These are phyloP conservation scores for Meripilus lineatus DNA, from an alignment of 1,284 basidiomycete genomes.

Conservation along the genomic window DNA sequence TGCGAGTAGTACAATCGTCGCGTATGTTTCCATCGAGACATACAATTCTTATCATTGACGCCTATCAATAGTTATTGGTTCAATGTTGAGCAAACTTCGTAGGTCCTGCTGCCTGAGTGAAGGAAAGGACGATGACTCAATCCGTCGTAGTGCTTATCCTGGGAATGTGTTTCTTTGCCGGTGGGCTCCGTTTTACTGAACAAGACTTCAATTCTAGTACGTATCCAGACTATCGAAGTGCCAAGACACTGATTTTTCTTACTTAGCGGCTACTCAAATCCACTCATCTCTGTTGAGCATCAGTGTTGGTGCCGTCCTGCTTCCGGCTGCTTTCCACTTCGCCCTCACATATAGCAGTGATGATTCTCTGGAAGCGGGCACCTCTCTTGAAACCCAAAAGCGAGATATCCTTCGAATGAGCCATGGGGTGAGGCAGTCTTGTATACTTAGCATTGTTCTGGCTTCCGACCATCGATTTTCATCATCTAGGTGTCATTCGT, in stretches of 20 bases:
- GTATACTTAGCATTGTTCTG: constrained; percentile 9
- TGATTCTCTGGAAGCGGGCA: constrained; percentile 9
- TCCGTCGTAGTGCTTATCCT: constrained; percentile 62
- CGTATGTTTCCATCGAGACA: constrained; percentile 37
- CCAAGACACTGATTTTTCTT: constrained; percentile 3
- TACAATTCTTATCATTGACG: neutral
- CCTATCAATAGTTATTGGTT: constrained; percentile 58
- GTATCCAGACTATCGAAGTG: constrained; percentile 19
- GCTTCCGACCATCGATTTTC: constrained; percentile 7
- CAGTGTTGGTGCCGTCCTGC: constrained; percentile 74
- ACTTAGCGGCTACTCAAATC: constrained; percentile 66
- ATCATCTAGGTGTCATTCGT: constrained; percentile 63
- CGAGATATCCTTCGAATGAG: constrained; percentile 66
- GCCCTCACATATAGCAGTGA: constrained; percentile 9
- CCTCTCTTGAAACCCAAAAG: constrained; percentile 21
- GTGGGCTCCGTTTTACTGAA: constrained; percentile 63
- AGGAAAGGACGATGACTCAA: constrained; percentile 4
- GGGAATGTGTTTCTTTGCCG: constrained; percentile 78
- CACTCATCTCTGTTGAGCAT: constrained; percentile 79
- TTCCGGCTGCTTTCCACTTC: constrained; percentile 62
- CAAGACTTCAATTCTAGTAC: constrained; percentile 69
- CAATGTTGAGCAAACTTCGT: constrained; percentile 76
- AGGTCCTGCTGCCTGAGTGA: neutral
- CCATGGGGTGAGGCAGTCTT: constrained; percentile 59
- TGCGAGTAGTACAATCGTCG: constrained; percentile 79